Evolutionary conservation across 495 filamentous ascomycete species (phyloP), one percentile per base, ranked within the genome.

Genomic region (Pyrenula aspistea): DNA sequence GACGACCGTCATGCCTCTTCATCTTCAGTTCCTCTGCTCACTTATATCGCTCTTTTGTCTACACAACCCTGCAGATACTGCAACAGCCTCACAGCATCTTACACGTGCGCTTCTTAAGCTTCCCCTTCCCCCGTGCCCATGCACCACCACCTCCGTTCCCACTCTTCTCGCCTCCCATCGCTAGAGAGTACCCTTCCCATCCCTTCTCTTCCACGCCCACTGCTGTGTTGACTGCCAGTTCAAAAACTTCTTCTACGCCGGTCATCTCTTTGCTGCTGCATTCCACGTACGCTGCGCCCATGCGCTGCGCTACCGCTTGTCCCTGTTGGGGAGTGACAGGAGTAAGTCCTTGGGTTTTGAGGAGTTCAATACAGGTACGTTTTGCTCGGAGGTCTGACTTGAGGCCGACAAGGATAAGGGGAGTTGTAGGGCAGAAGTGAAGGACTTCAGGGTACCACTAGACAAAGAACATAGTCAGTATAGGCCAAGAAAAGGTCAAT

Each of bases 381-480:
- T 97, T 96, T 70, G 82, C 77, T 65, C 93, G 92, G 55, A 98
- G 85, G 68, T 98, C 93, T 51, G 91, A 95, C 68, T 98, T 98
- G 55, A 98, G 81, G 53, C 94, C 93, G 57, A 96, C 86, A 22
- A 98, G 87, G 69, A 98, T 86, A 53, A 98, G 82, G 2, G 93
- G 93, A 1, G 93, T 97, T 60, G 91, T 93, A 10, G 93, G 94
- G 73, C 93, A 97, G 77, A 98, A 98, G 68, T 98, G 93, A 53
- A 97, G 82, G 61, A 98, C 93, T 78, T 98, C 93, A 58, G 93
- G 93, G 64, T 96, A 98, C 93, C 93, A 98, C 93, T 98, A n/a
- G n/a, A n/a, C 59, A 31, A 49, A 23, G 49, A 53, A 48, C 22
- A 20, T 56, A 23, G 57, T 68, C 60, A 69, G 58, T 53, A 23